Evolutionary conservation across 768 basidiomycete species (phyloP), one percentile per base, ranked within the genome.

Genomic region (Phylloporus rhodoxanthus): DNA sequence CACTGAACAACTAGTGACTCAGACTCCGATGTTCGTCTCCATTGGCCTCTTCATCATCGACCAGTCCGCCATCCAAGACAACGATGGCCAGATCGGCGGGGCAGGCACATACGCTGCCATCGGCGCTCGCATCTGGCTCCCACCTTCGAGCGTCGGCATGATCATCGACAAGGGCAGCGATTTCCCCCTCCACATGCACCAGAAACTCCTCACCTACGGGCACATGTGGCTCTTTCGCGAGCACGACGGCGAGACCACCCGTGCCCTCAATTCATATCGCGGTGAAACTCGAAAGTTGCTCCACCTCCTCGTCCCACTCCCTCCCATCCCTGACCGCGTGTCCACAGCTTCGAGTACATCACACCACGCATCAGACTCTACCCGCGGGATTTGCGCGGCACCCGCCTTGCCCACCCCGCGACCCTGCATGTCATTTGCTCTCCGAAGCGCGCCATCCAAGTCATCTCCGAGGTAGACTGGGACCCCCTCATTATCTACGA

Each of bases 11-110:
- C n/a, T n/a, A n/a, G 51, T 52, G 32, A 49, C 43, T 57, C 29
- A 37, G 51, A 64, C 61, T 66, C 59, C 58, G 45, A 54, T 59
- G 44, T 25, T 90, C 41, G 80, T 78, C 17, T 81, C 84, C n/a
- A 72, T 92, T 23, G 92, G 91, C 7, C 81, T 92, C 80, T 94
- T 94, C 71, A 93, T 96, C 59, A 78, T 94, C 58, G 92, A 96
- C 66, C 76, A 84, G 53, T 87, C 92, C 58, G 73, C 76, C 3
- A 85, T 81, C 59, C 58, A 70, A 42, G 79, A 85, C 79, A 17
- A 25, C 38, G 38, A 39, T 9, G 38, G 38, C 17, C 51, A 92
- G 82, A 91, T 94, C 55, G 92, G 92, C 21, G 92, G 92, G 0
- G 93, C 89, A 1, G 92, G 92, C 3, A 89, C 85, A 0, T 89